phyloP scores from a whole-genome alignment of 106 monocot species.

The Amphibolis antarctica region DNA sequence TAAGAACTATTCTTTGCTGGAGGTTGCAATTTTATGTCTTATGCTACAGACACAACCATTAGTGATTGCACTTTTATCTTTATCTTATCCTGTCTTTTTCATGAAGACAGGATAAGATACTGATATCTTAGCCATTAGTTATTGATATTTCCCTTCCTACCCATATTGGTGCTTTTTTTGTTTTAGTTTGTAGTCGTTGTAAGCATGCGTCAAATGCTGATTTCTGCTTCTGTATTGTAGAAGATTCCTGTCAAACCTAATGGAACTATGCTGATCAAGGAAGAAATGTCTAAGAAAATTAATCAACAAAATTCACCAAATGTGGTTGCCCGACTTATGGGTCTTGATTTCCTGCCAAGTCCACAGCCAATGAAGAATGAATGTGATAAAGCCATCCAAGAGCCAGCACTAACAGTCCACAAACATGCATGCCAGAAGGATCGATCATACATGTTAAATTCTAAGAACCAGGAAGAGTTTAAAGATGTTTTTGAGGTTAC shows the following conservation, averaged over 20 bases:
- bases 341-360: slow-evolving; percentile 45
- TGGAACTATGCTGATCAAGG: slow-evolving; percentile 9
- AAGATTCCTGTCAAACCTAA: not conserved
- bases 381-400: not conserved
- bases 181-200: too few relatives aligned
- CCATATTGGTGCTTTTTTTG: too few relatives aligned
- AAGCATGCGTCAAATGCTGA: too few relatives aligned
- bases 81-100: too few relatives aligned
- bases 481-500: slow-evolving; percentile 88
- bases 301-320: slow-evolving; percentile 10
- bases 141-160: too few relatives aligned
- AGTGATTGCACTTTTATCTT: too few relatives aligned
- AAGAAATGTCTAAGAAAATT: slow-evolving; percentile 25
- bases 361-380: slow-evolving; percentile 7
- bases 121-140: too few relatives aligned
- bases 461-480: slow-evolving; percentile 25
- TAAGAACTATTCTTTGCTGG: too few relatives aligned
- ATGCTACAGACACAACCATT: too few relatives aligned
- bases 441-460: slow-evolving; percentile 14
- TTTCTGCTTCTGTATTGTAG: not conserved
- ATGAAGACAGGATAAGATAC: too few relatives aligned
- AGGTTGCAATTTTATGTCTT: too few relatives aligned
- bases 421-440: slow-evolving; percentile 8
- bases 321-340: slow-evolving; percentile 31
- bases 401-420: slow-evolving; percentile 4